Evolutionary conservation across 2,329 filamentous ascomycete genomes (phyloP).

Genomic region (Exophiala calicioides): DNA sequence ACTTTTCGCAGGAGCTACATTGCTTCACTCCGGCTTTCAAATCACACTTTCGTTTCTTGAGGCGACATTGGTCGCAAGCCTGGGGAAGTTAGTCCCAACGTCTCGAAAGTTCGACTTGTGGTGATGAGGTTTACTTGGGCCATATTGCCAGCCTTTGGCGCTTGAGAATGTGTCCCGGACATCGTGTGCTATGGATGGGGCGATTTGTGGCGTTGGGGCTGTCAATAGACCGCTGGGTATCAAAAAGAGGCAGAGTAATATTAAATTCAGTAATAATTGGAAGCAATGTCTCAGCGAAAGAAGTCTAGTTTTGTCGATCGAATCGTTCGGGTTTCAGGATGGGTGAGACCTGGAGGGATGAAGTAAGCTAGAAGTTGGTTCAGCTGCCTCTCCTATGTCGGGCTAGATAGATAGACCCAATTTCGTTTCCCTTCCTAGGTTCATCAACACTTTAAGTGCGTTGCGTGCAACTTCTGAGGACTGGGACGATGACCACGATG

Average conservation of each 20-base stretch:
- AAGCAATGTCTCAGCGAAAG: no score
- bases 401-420: no score
- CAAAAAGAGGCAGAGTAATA: no score
- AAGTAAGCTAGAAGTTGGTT: no score
- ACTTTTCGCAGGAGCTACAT: conserved; percentile 93
- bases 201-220: no score
- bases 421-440: no score
- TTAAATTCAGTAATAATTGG: no score
- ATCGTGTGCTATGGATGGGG: neutral
- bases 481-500: neutral
- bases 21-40: conserved; percentile 75
- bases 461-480: neutral
- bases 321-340: no score
- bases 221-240: no score
- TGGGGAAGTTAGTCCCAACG: conserved; percentile 36
- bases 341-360: no score
- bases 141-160: conserved; percentile 12
- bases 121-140: conserved; percentile 10
- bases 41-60: conserved; percentile 92
- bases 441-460: neutral
- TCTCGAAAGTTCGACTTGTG: neutral
- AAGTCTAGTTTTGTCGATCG: no score
- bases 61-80: conserved; percentile 94
- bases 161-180: conserved; percentile 4
- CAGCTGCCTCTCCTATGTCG: no score